Conservation (phyloP, 805 yeast genomes). For the Wickerhamiella hasegawae region DNA sequence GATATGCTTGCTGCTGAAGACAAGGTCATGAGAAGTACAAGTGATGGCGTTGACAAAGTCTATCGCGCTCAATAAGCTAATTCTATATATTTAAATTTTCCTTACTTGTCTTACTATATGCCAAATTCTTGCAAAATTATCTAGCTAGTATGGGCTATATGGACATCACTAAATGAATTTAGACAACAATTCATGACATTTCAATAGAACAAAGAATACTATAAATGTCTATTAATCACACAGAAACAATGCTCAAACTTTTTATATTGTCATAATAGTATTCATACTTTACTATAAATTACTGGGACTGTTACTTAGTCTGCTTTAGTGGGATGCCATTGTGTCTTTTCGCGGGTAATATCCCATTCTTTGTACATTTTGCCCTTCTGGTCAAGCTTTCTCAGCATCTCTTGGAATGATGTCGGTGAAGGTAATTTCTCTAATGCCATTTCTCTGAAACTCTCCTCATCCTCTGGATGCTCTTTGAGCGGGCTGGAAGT, state of each 20-base stretch:
- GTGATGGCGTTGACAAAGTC: slow-evolving; percentile 3
- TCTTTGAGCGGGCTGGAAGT: slow-evolving; percentile 16
- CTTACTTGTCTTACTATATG: slow-evolving; percentile 12
- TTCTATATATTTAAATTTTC: slow-evolving; percentile 6
- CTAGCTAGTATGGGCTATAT: too few relatives aligned
- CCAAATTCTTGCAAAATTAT: slow-evolving; percentile 8
- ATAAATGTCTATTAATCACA: too few relatives aligned
- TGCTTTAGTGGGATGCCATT: slow-evolving; percentile 1
- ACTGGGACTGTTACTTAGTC: too few relatives aligned
- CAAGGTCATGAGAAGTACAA: background rate
- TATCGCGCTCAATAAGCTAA: slow-evolving; percentile 6
- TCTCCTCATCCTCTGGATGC: slow-evolving; percentile 12
- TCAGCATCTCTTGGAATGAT: slow-evolving; percentile 15
- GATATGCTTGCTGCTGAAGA: background rate
- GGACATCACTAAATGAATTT: too few relatives aligned
- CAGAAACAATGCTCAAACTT: too few relatives aligned
- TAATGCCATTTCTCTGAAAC: slow-evolving; percentile 14
- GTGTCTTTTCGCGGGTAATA: slow-evolving; percentile 7
- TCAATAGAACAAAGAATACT: too few relatives aligned
- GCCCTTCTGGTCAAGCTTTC: slow-evolving; percentile 22
- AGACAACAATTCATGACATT: too few relatives aligned
- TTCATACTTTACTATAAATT: too few relatives aligned
- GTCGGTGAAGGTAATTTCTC: slow-evolving; percentile 17
- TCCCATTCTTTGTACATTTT: slow-evolving; percentile 13
- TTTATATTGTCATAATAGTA: too few relatives aligned